phyloP scores from a whole-genome alignment of 768 basidiomycete genomes.

The Mycena capillaripes region DNA sequence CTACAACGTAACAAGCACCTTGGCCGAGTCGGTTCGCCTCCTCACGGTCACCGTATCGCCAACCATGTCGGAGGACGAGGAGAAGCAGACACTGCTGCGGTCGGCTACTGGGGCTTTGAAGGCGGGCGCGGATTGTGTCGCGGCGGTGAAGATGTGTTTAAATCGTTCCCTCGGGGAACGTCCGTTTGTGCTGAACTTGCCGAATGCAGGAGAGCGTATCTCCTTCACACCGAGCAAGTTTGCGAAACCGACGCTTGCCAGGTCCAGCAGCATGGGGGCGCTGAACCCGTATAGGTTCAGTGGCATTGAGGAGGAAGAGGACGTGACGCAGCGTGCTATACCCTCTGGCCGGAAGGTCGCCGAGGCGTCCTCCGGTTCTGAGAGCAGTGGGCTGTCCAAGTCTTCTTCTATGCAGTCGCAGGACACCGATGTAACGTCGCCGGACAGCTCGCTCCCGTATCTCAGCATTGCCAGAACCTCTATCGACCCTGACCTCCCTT shows the following conservation, averaged over 20 bases:
- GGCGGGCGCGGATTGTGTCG: slow-evolving; percentile 90
- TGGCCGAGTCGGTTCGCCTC: slow-evolving; percentile 89
- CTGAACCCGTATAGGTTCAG: slow-evolving; percentile 54
- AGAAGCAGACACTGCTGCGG: slow-evolving; percentile 81
- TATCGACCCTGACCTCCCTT: slow-evolving; percentile 61
- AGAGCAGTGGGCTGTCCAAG: slow-evolving; percentile 64
- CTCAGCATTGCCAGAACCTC: slow-evolving; percentile 45
- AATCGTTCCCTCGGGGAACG: slow-evolving; percentile 72
- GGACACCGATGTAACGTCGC: slow-evolving; percentile 64
- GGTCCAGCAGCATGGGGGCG: slow-evolving; percentile 51
- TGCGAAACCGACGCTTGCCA: slow-evolving; percentile 53
- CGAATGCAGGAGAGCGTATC: slow-evolving; percentile 61
- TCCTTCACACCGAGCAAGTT: slow-evolving; percentile 65
- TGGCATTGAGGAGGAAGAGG: slow-evolving; percentile 67
- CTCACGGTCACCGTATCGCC: slow-evolving; percentile 69
- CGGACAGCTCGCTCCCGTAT: slow-evolving; percentile 55
- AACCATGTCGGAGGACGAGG: slow-evolving; percentile 80
- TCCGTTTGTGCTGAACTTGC: slow-evolving; percentile 76
- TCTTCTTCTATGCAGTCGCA: slow-evolving; percentile 60
- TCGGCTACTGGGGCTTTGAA: slow-evolving; percentile 92
- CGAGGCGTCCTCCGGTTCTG: slow-evolving; percentile 64
- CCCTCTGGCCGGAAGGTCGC: slow-evolving; percentile 42
- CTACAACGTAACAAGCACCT: slow-evolving; percentile 86
- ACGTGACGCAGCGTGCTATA: slow-evolving; percentile 69
- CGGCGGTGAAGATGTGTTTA: slow-evolving; percentile 87